Evolutionary conservation across 495 filamentous ascomycete species (phyloP), one percentile per base, ranked within the genome.

Genomic region (Neohortaea acidophila): DNA sequence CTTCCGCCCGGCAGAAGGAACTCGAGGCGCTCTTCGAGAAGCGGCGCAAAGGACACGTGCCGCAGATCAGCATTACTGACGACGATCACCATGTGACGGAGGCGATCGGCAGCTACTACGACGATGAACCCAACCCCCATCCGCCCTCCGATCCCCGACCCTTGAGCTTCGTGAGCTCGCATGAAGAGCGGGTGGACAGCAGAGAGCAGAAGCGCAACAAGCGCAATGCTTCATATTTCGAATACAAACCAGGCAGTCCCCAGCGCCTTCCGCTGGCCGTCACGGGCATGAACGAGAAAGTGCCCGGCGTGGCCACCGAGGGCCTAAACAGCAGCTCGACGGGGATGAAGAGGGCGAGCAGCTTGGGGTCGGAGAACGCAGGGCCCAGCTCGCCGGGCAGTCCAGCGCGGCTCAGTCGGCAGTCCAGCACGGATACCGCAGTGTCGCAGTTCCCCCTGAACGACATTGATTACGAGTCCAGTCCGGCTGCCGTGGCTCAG

Each of bases 81-180:
- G 73, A 79, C 47, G 83, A 72, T 59, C 87, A 96, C 65, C 89
- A 97, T 73, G 87, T 94, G 56, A 97, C 89, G 25, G 89, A 97
- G 55, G 82, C 86, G 31, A 94, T 97, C 54, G 86, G 85, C 25
- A 84, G 89, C 54, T 77, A 94, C 76, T 97, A 97, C 62, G 82
- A 78, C 51, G 79, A 86, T 54, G 74, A 81, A 56, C 32, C 26
- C 4, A 14, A 10, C n/a, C 33, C 34, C 23, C 77, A 84, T 52
- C 37, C 35, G 14, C 59, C 51, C 21, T 53, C 52, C 33, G 67
- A 77, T 29, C 63, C 66, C 7, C 60, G 73, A 36, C 76, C 76
- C 30, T 59, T 78, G 35, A 81, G 73, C 54, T 80, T 78, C 61
- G 63, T 75, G 39, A 52, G 71, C 1, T 69, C 74, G 14, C 61